Evolutionary conservation across 2,329 filamentous ascomycete genomes (phyloP).

Genomic region (Colletotrichum brevisporum): DNA sequence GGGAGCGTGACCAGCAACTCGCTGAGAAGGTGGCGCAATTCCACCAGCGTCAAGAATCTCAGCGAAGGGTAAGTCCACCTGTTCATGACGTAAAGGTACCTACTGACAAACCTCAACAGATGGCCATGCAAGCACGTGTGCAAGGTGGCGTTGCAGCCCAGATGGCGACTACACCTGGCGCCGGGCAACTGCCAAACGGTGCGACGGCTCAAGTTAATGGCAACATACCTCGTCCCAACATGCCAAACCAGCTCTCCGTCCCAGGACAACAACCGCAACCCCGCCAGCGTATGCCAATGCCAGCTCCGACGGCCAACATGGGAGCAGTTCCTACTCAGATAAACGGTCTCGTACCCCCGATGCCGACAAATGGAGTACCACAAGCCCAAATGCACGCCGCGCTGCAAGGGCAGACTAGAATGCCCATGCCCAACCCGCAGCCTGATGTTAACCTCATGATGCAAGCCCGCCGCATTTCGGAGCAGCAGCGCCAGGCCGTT

Average conservation of each 20-base stretch:
- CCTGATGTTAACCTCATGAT: slow-evolving; percentile 70
- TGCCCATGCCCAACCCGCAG: slow-evolving; percentile 66
- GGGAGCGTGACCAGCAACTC: slow-evolving; percentile 83
- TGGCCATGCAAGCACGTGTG: slow-evolving; percentile 61
- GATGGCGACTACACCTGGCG: slow-evolving; percentile 57
- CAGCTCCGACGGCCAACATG: slow-evolving; percentile 67
- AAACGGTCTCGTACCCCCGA: slow-evolving; percentile 65
- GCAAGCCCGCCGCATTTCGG: slow-evolving; percentile 76
- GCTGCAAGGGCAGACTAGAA: slow-evolving; percentile 69
- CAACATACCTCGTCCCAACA: slow-evolving; percentile 56
- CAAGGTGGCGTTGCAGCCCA: slow-evolving; percentile 60
- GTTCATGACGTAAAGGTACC: background rate
- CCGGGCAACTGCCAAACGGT: slow-evolving; percentile 45
- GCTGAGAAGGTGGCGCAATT: slow-evolving; percentile 71
- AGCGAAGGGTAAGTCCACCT: slow-evolving; percentile 65
- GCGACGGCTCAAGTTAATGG: slow-evolving; percentile 43
- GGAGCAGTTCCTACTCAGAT: slow-evolving; percentile 63
- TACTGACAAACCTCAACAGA: slow-evolving; percentile 42
- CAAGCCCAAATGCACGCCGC: slow-evolving; percentile 78
- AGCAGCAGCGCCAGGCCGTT: slow-evolving; percentile 71
- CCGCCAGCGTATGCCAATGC: slow-evolving; percentile 67
- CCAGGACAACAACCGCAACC: slow-evolving; percentile 64
- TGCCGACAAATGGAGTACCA: slow-evolving; percentile 75
- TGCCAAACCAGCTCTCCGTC: slow-evolving; percentile 60
- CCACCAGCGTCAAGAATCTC: slow-evolving; percentile 71